These are phyloP conservation scores for Parathielavia hyrcaniae DNA, from an alignment of 495 filamentous ascomycete genomes.

Conservation along the genomic window DNA sequence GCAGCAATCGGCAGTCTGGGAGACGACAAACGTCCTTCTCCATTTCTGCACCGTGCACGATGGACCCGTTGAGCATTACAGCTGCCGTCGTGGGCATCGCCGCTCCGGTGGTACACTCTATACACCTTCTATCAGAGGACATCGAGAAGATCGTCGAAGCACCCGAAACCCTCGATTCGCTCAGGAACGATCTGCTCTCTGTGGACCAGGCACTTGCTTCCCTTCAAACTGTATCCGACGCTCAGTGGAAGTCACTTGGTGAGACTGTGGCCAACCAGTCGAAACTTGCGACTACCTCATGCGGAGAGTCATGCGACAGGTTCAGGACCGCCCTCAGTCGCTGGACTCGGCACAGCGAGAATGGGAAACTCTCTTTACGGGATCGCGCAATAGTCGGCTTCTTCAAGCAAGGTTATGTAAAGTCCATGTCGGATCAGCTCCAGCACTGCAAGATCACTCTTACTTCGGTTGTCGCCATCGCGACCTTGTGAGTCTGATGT, in stretches of 20 bases:
- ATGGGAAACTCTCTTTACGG: conserved; percentile 33
- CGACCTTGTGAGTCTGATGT: conserved; percentile 28
- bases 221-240: conserved; percentile 32
- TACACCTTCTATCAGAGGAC: conserved; percentile 35
- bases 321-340: conserved; percentile 33
- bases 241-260: conserved; percentile 36
- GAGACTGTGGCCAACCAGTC: conserved; percentile 28
- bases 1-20: conserved; percentile 1
- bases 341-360: conserved; percentile 37
- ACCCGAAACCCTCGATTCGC: conserved; percentile 30
- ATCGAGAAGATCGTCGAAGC: conserved; percentile 39
- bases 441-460: conserved; percentile 32
- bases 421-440: conserved; percentile 36
- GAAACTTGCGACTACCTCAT: conserved; percentile 29
- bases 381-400: conserved; percentile 36
- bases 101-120: conserved; percentile 23
- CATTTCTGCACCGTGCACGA: conserved; percentile 14
- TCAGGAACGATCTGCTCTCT: conserved; percentile 32
- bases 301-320: conserved; percentile 31
- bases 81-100: conserved; percentile 36
- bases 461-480: conserved; percentile 30
- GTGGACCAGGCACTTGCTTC: conserved; percentile 32
- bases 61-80: conserved; percentile 36
- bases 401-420: conserved; percentile 32
- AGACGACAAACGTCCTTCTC: not conserved